A percentile compares a stretch with the other conserved stretches of the same genome.
These are phyloP conservation scores for Mycena filopes DNA, from an alignment of 768 basidiomycete genomes.

Conservation along the genomic window DNA sequence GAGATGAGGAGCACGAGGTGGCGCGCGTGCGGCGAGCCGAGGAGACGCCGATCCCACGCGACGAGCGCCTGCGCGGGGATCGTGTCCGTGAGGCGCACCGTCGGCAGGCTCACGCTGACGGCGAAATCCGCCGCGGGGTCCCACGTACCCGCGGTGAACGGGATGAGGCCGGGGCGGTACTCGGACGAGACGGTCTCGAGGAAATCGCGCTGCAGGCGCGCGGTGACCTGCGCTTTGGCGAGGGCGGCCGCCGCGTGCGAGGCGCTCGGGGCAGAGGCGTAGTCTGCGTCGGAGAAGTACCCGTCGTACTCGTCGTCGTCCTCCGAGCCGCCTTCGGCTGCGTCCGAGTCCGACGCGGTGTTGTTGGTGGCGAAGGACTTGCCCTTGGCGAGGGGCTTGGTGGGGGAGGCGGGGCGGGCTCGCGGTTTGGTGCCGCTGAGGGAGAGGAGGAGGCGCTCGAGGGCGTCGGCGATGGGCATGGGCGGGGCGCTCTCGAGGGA, in stretches of 20 bases:
- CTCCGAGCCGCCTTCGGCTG: slow-evolving; percentile 46
- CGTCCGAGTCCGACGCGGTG: slow-evolving; percentile 44
- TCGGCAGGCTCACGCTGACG: slow-evolving; percentile 61
- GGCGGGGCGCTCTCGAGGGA: slow-evolving; percentile 54
- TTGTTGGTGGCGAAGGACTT: slow-evolving; percentile 19
- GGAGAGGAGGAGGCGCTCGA: slow-evolving; percentile 54
- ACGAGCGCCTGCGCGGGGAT: slow-evolving; percentile 74
- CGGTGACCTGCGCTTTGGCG: slow-evolving; percentile 39
- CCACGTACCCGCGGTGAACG: slow-evolving; percentile 4
- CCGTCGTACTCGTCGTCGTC: slow-evolving; percentile 52
- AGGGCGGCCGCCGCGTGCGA: slow-evolving; percentile 24
- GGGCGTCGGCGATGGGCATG: slow-evolving; percentile 54
- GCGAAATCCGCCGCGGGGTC: background rate
- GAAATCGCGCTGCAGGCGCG: slow-evolving; percentile 53
- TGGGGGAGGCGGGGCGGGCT: background rate
- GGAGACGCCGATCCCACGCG: slow-evolving; percentile 77
- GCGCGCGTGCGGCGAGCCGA: slow-evolving; percentile 56
- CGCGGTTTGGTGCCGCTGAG: slow-evolving; percentile 41
- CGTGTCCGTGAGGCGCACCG: slow-evolving; percentile 58
- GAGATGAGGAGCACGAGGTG: slow-evolving; percentile 75
- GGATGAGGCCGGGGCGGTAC: slow-evolving; percentile 66
- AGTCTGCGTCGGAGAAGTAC: slow-evolving; percentile 45
- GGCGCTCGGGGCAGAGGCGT: background rate
- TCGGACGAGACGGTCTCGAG: slow-evolving; percentile 63
- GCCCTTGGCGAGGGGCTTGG: slow-evolving; percentile 31